Conservation (phyloP, 805 yeast genomes). For the Lipomyces spencermartinsiae region DNA sequence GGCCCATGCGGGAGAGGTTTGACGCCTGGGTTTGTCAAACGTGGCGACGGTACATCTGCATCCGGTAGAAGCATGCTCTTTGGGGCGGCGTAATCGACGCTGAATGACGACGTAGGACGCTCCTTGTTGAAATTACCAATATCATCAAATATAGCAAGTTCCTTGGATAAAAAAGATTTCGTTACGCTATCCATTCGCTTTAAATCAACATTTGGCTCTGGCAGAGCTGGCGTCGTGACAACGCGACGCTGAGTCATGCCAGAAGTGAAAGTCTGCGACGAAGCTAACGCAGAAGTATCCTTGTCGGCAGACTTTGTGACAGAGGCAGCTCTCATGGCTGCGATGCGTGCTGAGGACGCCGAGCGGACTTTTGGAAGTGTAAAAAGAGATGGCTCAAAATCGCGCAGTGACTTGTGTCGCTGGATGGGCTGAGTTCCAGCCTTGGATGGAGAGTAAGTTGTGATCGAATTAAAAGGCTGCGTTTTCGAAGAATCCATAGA, state of each 20-base stretch:
- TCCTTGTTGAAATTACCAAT: slow-evolving; percentile 23
- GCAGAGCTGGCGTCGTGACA: slow-evolving; percentile 9
- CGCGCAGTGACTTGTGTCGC: slow-evolving; percentile 1
- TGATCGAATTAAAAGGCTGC: not conserved
- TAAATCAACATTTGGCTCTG: not conserved
- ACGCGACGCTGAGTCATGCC: slow-evolving; percentile 6
- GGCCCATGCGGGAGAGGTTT: not conserved
- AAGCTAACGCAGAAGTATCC: not conserved
- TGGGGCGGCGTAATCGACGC: not conserved
- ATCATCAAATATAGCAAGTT: slow-evolving; percentile 23
- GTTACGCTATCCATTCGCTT: slow-evolving; percentile 12
- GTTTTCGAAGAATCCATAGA: not conserved
- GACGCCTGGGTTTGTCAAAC: not conserved
- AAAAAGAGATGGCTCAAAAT: slow-evolving; percentile 3
- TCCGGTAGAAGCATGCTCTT: not conserved
- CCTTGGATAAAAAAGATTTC: slow-evolving; percentile 17
- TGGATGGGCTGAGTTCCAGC: not conserved
- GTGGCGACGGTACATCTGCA: not conserved
- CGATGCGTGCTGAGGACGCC: not conserved
- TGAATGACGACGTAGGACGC: not conserved
- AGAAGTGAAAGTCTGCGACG: not conserved
- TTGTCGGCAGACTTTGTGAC: not conserved
- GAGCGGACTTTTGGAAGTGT: slow-evolving; percentile 16
- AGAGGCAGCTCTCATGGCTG: not conserved
- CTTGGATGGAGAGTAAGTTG: not conserved